Conservation (phyloP, 192 early-diverging fungal genomes). For the Gigaspora rosea region DNA sequence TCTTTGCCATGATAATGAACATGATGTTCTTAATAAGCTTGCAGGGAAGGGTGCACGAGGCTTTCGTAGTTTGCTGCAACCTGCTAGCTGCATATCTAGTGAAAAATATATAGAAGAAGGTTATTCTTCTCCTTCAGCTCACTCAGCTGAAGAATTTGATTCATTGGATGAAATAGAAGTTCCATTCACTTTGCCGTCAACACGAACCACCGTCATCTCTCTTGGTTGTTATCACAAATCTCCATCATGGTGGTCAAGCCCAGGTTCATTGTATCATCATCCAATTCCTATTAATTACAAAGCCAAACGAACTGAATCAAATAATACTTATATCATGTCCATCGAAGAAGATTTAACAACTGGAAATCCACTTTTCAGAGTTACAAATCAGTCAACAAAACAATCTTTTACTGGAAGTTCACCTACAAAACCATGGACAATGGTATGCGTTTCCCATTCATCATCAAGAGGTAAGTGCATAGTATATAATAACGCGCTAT, state of each 20-base stretch:
- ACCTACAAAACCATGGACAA: slow-evolving; percentile 6
- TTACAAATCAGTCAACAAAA: background rate
- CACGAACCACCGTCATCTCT: background rate
- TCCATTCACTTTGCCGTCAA: background rate
- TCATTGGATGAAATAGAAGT: background rate
- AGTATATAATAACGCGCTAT: background rate
- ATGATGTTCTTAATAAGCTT: slow-evolving; percentile 1
- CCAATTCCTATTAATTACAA: slow-evolving; percentile 8
- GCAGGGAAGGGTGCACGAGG: background rate
- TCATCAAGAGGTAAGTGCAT: background rate
- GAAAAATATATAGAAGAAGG: background rate
- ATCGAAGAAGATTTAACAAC: background rate
- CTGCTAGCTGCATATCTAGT: background rate
- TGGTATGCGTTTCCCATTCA: background rate
- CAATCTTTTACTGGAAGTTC: background rate
- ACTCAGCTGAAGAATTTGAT: background rate
- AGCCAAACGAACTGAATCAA: background rate
- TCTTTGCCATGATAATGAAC: slow-evolving; percentile 3
- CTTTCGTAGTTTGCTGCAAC: background rate
- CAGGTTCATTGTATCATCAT: slow-evolving; percentile 6
- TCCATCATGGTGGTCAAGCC: background rate
- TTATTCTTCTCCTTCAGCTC: background rate
- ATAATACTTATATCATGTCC: slow-evolving; percentile 1
- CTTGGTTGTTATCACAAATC: slow-evolving; percentile 11
- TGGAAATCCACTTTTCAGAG: background rate